Conservation (phyloP, 2,329 filamentous ascomycete species). For the Lecanicillium sp. region DNA sequence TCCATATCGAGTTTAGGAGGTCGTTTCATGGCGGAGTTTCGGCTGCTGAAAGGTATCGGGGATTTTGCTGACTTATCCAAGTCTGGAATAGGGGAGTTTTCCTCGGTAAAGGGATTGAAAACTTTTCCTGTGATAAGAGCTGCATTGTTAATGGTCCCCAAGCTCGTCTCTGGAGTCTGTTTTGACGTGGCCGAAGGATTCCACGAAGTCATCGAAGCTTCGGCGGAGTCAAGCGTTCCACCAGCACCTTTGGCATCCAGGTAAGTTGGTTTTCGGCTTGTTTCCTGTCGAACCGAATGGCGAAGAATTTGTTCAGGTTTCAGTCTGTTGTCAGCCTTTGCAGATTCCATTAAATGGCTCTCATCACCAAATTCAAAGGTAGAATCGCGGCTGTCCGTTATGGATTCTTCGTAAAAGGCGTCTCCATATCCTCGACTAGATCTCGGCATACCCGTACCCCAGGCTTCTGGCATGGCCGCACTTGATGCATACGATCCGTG, state of each 20-base stretch:
- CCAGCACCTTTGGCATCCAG: slow-evolving; percentile 10
- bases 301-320: too few relatives aligned
- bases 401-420: slow-evolving; percentile 41
- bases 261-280: too few relatives aligned
- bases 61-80: slow-evolving; percentile 1
- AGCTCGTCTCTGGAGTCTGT: slow-evolving; percentile 1
- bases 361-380: slow-evolving; percentile 43
- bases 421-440: slow-evolving; percentile 37
- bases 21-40: slow-evolving; percentile 45
- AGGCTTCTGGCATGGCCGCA: slow-evolving; percentile 61
- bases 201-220: slow-evolving; percentile 10
- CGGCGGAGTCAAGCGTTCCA: slow-evolving; percentile 13
- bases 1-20: slow-evolving; percentile 77
- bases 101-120: neutral
- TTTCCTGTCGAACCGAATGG: too few relatives aligned
- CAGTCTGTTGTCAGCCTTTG: too few relatives aligned
- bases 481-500: slow-evolving; percentile 64
- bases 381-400: slow-evolving; percentile 34
- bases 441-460: slow-evolving; percentile 39
- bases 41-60: slow-evolving; percentile 20
- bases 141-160: neutral
- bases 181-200: slow-evolving; percentile 2
- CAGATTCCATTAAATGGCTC: slow-evolving; percentile 34
- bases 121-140: neutral
- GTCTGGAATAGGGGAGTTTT: neutral